Evolutionary conservation across 208 protist genomes (phyloP).

Genomic region (Acanthamoeba royreba): DNA sequence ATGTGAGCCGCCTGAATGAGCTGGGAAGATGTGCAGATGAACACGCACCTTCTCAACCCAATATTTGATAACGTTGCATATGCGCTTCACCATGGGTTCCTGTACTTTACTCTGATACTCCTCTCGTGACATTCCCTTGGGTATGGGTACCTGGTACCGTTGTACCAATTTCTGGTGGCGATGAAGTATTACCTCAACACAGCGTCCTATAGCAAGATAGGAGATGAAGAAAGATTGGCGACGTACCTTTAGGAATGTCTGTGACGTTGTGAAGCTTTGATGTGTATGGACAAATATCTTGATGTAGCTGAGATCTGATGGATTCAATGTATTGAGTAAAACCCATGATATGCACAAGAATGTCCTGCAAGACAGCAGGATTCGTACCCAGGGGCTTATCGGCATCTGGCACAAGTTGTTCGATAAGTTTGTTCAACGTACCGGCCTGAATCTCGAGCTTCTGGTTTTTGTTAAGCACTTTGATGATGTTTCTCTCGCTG

Average conservation of each 20-base stretch:
- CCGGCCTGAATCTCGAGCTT: not conserved
- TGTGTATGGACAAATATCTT: constrained; percentile 4
- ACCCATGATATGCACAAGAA: too few relatives aligned
- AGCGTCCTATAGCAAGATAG: too few relatives aligned
- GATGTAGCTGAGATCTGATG: not conserved
- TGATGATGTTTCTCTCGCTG: constrained; percentile 23
- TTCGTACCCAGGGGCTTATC: constrained; percentile 9
- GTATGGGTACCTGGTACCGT: constrained; percentile 45
- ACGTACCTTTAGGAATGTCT: not conserved
- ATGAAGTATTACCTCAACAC: too few relatives aligned
- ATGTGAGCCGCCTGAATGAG: too few relatives aligned
- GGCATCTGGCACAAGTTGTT: not conserved
- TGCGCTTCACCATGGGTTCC: constrained; percentile 41
- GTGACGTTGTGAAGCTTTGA: not conserved
- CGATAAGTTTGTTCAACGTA: constrained; percentile 25
- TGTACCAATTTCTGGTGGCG: constrained; percentile 58
- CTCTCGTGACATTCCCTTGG: not conserved
- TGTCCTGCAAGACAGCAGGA: too few relatives aligned
- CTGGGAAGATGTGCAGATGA: not conserved
- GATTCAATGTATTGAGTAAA: too few relatives aligned
- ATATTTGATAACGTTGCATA: constrained; percentile 63
- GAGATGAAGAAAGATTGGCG: too few relatives aligned
- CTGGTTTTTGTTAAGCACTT: not conserved
- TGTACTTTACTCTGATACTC: constrained; percentile 24
- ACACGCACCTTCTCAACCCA: constrained; percentile 55